Base-by-base conservation (phyloP, 306 rosid species). In the Quillaja saponaria region DNA sequence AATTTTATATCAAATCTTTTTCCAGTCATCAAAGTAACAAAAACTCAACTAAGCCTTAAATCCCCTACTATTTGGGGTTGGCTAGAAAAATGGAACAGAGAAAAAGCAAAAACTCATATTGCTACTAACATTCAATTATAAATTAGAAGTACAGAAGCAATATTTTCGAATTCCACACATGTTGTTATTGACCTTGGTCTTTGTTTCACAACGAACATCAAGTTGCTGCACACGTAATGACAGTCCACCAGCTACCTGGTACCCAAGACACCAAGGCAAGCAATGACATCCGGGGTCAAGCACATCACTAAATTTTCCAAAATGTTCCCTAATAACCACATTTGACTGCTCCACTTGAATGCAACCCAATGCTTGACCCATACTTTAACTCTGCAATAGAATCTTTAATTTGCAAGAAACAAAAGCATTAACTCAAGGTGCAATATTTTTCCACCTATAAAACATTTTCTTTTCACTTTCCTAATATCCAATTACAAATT, bases 211-310 rank as follows among this genome's bases (percentile, higher is more conserved):
- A 12, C 71, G 64, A 11, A 87, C 86, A 69, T 78, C 83, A 20
- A 87, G 79, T 64, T 87, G 89, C 58, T 76, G 83, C 53, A 87
- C 91, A 13, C 91, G 91, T 5, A 85, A 54, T 1, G 91, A 71
- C 10, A 87, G 76, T 46, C 67, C 52, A 63, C 91, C 87, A 21
- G 85, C 87, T 11, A 82, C 46, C 75, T 71, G 64, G 67, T 58
- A 78, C 10, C 91, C 91, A 2, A 82, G 6, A 59, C 84, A 85
- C 96, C 96, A 80, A 58, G 96, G 89, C 70, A 87, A 44, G 19
- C 83, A 82, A 69, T 85, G 96, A 16, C 87, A 78, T 21, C 96
- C 91, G 20, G 91, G 95, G 48, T 82, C 74, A 25, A 87, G 80
- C 51, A 87, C 78, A 4, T 62, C 74, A 44, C 8, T 19, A 19